Base-by-base conservation (phyloP, 176 grass and related monocot species). In the Triticum dicoccoides region DNA sequence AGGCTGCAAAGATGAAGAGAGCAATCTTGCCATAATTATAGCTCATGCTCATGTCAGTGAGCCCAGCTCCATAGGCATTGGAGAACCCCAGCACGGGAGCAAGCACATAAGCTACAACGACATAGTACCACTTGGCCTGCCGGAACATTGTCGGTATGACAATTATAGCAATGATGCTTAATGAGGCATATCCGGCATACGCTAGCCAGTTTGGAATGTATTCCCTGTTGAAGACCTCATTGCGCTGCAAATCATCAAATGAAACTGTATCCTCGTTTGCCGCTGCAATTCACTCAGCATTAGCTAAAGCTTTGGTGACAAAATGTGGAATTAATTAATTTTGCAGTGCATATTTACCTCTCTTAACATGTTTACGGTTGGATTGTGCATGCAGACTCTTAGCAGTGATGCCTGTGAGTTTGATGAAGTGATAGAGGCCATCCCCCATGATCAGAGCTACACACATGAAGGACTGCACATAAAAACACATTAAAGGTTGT, bases 11-110 rank as follows among this genome's bases (percentile, higher is more conserved):
- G 13, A 90, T 92, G 77, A 98, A 98, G 34, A 98, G 91, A 11
- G 95, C 79, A 27, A 98, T 72, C 85, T 95, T 95, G 29, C 91
- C 95, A 45, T 98, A 98, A 45, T 98, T 98, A 51, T 98, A 98
- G 66, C 91, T 90, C 95, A 95, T 92, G 88, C 93, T 98, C 61
- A 98, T 93, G 85, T 98, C 95, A 0, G 93, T 95, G 29, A 95
- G 91, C 7, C 95, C 93, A 11, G 95, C 80, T 51, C 93, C 93
- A 33, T 98, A 98, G 64, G 95, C 91, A 71, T 98, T 98, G 87
- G 89, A 98, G 86, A 98, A 98, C 11, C 95, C 91, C 9, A 98
- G 89, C 35, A 91, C 80, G 0, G 93, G 95, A 30, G 95, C 95
- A 13, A 98, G 87, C 3, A 92, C 58, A 37, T 95, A 98, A 6